Evolutionary conservation across 1,284 basidiomycete species (phyloP), one percentile per base, ranked within the genome.

Genomic region (Dichomitus squalens): DNA sequence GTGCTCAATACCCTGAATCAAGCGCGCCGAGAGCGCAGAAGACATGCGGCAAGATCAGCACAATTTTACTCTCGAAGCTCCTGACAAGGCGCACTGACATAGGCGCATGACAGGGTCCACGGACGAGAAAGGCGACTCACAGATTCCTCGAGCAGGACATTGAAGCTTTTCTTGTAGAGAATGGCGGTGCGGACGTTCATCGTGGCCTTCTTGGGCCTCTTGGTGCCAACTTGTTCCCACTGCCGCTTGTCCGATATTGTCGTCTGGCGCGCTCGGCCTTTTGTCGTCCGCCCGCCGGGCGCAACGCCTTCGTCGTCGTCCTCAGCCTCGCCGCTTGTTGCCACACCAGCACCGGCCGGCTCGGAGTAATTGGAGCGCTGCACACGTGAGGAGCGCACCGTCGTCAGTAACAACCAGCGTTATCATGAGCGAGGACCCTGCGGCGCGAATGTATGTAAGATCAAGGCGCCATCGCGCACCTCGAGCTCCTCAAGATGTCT

Each of bases 401-500:
- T 12, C 7, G 29, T 47, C 18, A 47, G 18, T 14, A 11, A 47
- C n/a, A n/a, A 29, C 25, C 41, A 33, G 18, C 27, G 27, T 18
- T 18, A 47, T 47, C 31, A 29, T 36, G 4, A 38, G 33, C 12
- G 27, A 52, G 53, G 43, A 49, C 44, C 40, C 33, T 48, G 46
- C 9, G 39, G 49, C 48, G 53, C 36, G 29, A 20, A 48, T 40
- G 11, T 43, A 47, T 21, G 9, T 7, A 18, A 9, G 2, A 16
- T 23, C 8, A 39, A 27, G 25, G 49, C 21, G 49, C 12, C 38
- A 44, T 54, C 27, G 38, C 61, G 34, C 66, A 90, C 90, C 78
- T 93, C 91, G 47, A 93, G 85, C 68, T 93, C 92, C 61, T 90
- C 89, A 16, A 93, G 80, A 70, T 88, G 90, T 47, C 85, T 76